Percentiles rank a stretch among this genome's conserved stretches.
These are phyloP conservation scores for Hsuehochloa calcarea DNA, from an alignment of 176 grass and related monocot genomes.

Conservation along the genomic window DNA sequence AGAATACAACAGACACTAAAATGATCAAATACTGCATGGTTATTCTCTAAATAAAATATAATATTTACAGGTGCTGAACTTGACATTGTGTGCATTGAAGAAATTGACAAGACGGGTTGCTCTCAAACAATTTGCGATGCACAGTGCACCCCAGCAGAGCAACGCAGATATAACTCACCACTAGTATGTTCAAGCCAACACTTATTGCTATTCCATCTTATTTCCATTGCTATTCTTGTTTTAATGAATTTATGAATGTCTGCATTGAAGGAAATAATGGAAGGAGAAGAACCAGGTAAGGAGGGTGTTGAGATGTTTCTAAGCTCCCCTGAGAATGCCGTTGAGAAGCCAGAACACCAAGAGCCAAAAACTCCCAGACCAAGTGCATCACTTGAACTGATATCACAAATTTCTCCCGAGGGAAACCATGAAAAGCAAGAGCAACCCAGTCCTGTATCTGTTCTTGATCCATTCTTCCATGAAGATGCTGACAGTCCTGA, in stretches of 20 bases:
- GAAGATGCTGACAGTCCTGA: slow-evolving; percentile 28
- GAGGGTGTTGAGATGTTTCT: not conserved
- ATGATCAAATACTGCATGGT: not conserved
- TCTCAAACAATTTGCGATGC: not conserved
- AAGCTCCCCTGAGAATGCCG: slow-evolving; percentile 26
- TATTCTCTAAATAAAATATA: slow-evolving; percentile 1
- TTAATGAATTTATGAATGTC: slow-evolving; percentile 8
- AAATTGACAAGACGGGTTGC: slow-evolving; percentile 14
- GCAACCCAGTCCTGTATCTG: slow-evolving; percentile 48
- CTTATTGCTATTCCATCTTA: not conserved
- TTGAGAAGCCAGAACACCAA: slow-evolving; percentile 15
- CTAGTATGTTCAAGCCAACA: slow-evolving; percentile 28
- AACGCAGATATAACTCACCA: not conserved
- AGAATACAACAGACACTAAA: not conserved
- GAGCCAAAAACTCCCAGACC: slow-evolving; percentile 36
- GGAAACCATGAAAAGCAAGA: slow-evolving; percentile 47
- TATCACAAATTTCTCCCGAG: slow-evolving; percentile 28
- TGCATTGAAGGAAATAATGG: slow-evolving; percentile 31
- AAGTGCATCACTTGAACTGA: not conserved
- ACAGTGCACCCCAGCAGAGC: slow-evolving; percentile 5
- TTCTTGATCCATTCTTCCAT: slow-evolving; percentile 49
- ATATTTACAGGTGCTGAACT: slow-evolving; percentile 29
- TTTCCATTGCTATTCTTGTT: not conserved
- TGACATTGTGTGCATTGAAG: not conserved
- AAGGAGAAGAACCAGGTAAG: slow-evolving; percentile 12